Percentiles rank a stretch among this genome's conserved stretches.
Conservation (phyloP, 1,284 basidiomycete genomes). For the Boletellus sp. region DNA sequence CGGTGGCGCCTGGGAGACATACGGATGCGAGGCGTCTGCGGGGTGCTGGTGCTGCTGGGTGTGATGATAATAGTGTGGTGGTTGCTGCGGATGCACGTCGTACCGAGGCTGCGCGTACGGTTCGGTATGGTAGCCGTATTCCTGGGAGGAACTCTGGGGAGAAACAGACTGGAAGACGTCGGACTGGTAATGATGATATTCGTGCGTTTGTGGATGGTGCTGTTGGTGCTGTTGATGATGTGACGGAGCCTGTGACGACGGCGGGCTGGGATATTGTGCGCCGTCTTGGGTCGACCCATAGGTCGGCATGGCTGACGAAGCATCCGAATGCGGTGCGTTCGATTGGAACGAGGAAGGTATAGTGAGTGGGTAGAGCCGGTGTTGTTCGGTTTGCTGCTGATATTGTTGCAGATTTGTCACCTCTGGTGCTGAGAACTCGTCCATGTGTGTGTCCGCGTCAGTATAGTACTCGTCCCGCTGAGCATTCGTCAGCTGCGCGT, state of each 20-base stretch:
- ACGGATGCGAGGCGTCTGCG: slow-evolving; percentile 35
- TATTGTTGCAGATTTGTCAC: not conserved
- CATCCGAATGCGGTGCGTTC: not conserved
- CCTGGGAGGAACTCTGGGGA: slow-evolving; percentile 20
- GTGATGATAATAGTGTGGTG: slow-evolving; percentile 3
- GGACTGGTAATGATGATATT: slow-evolving; percentile 14
- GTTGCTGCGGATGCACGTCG: slow-evolving; percentile 9
- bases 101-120: slow-evolving; percentile 11
- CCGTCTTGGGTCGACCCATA: slow-evolving; percentile 5
- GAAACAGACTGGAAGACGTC: slow-evolving; percentile 15
- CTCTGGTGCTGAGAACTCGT: slow-evolving; percentile 1
- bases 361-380: slow-evolving; percentile 13
- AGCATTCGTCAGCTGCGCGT: slow-evolving; percentile 50
- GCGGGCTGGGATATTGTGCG: slow-evolving; percentile 4
- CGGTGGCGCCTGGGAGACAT: slow-evolving; percentile 7
- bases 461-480: slow-evolving; percentile 34
- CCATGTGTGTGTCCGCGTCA: slow-evolving; percentile 36
- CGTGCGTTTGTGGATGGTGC: not conserved
- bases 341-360: slow-evolving; percentile 20
- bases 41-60: slow-evolving; percentile 33
- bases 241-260: slow-evolving; percentile 3
- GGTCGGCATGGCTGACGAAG: not conserved
- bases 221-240: not conserved
- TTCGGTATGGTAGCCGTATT: slow-evolving; percentile 18
- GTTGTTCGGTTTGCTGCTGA: slow-evolving; percentile 8